Conservation (phyloP, 2,329 filamentous ascomycete species). For the Phaeoacremonium minimum region DNA sequence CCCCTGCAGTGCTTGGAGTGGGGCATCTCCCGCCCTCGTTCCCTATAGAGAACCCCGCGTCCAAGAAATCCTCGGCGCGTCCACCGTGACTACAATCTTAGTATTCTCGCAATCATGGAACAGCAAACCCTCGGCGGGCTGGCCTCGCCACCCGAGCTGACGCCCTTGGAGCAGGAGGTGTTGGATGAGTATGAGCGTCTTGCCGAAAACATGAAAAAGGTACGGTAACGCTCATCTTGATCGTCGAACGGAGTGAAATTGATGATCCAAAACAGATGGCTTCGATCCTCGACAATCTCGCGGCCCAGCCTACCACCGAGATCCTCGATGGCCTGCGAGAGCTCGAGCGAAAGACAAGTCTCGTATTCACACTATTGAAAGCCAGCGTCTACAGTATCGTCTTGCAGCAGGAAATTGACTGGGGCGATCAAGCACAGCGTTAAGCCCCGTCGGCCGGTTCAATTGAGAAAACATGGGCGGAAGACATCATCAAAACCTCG, state of each 20-base stretch:
- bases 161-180: constrained; percentile 86
- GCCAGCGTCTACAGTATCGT: constrained; percentile 99
- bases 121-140: constrained; percentile 15
- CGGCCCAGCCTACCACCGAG: constrained; percentile 68
- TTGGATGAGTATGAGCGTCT: constrained; percentile 89
- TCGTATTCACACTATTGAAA: constrained; percentile 94
- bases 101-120: constrained; percentile 17
- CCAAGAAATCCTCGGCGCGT: no score
- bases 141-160: constrained; percentile 52
- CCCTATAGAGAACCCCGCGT: no score
- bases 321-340: constrained; percentile 83
- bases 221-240: constrained; percentile 29
- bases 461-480: constrained; percentile 8
- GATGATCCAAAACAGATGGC: no score
- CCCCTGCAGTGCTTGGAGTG: no score
- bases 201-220: constrained; percentile 87
- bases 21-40: no score
- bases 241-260: not conserved
- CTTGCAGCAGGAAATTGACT: constrained; percentile 90
- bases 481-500: not conserved
- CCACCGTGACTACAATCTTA: no score
- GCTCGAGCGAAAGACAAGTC: constrained; percentile 87
- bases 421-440: constrained; percentile 52
- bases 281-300: constrained; percentile 57
- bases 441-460: no score